Base-by-base conservation (phyloP, 2,329 filamentous ascomycete genomes). In the Verticillium dahliae region DNA sequence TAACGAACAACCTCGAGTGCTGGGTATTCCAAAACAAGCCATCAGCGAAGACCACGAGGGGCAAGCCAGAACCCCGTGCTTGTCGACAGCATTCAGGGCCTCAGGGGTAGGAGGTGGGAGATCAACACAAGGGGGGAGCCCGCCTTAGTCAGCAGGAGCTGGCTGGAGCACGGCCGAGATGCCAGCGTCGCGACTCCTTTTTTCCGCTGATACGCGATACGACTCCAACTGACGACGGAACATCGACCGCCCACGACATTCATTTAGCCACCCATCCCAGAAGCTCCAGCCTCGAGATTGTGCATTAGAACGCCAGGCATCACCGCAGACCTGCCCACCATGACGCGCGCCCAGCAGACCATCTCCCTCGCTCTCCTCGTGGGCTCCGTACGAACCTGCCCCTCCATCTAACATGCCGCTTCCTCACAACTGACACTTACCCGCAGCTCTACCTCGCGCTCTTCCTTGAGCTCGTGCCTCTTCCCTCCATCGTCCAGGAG, bases 271-370 rank as follows among this genome's bases (percentile, higher is more conserved):
- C 18, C 18, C 64, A 39, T 58, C 10, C 45, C 33, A 2, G 3
- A 39, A 11, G 6, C 31, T 39, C 1, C 37, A 13, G 6, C 2
- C 6, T 13, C 14, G 1, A 15, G 14, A 2, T 27, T 27, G 9
- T 14, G 3, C 3, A 38, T 7, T 1, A 6, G 7, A 11, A 18
- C n/a, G 5, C 6, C n/a, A 27, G 35, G 4, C 27, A 27, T 27
- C 27, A 27, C 27, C 27, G 27, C 27, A 27, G 4, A 27, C 39
- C n/a, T 15, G 2, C 35, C 69, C 78, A 88, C 67, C 66, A 98
- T 98, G 95, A 97, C 95, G 68, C 92, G 93, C 78, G 95, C 95
- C 27, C 89, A 91, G 75, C 93, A 98, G 78, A 94, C 91, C 67
- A 88, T 97, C 73, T 96, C 92, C 65, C 83, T 97, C 71, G 89